Evolutionary conservation across 495 filamentous ascomycete species (phyloP).

Genomic region (Neurospora tetrasperma): DNA sequence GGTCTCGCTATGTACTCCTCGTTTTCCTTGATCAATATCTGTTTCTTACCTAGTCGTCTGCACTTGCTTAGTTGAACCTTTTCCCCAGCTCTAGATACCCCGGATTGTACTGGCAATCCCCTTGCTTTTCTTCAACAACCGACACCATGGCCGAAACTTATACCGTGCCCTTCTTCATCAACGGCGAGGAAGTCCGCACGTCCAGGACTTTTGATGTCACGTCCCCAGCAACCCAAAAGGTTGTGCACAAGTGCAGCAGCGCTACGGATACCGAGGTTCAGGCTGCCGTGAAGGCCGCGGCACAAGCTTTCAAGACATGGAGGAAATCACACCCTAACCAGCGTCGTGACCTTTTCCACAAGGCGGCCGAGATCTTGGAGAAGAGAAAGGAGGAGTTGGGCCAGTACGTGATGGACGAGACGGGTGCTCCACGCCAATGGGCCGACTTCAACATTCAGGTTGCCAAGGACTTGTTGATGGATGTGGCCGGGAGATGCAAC

Average conservation of each 20-base stretch:
- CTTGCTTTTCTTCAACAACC: not conserved
- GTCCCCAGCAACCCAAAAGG: slow-evolving; percentile 51
- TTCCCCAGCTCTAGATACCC: not conserved
- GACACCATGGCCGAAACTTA: slow-evolving; percentile 15
- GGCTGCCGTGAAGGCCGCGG: slow-evolving; percentile 52
- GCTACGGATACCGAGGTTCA: slow-evolving; percentile 53
- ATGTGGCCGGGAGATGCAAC: slow-evolving; percentile 59
- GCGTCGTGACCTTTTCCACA: slow-evolving; percentile 62
- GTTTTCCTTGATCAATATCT: not conserved
- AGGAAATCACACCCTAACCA: slow-evolving; percentile 45
- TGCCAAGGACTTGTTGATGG: slow-evolving; percentile 50
- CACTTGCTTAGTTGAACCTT: not conserved
- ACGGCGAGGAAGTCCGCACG: slow-evolving; percentile 53
- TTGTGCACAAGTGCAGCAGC: slow-evolving; percentile 49
- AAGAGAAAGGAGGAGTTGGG: slow-evolving; percentile 52
- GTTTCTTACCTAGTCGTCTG: not conserved
- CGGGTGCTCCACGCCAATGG: slow-evolving; percentile 45
- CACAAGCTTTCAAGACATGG: slow-evolving; percentile 65
- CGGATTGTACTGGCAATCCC: not conserved
- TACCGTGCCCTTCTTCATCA: slow-evolving; percentile 60
- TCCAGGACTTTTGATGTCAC: slow-evolving; percentile 54
- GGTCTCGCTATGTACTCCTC: not conserved
- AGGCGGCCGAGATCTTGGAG: slow-evolving; percentile 58
- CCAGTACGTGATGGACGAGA: slow-evolving; percentile 57
- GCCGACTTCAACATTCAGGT: slow-evolving; percentile 53